Conservation (phyloP, 75 land plant species). For the Ceratopteris richardii region DNA sequence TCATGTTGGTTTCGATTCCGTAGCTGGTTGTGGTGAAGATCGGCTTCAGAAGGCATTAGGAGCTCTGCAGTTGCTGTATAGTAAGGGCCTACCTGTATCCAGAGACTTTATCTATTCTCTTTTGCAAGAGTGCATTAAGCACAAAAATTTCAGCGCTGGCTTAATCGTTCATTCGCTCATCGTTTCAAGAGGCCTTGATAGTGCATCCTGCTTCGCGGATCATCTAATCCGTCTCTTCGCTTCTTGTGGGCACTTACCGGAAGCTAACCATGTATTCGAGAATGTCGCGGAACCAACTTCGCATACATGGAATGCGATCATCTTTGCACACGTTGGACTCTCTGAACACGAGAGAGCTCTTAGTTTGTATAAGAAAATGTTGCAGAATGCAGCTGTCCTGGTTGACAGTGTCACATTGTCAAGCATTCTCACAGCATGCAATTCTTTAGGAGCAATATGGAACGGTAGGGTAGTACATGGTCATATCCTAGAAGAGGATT, state of each 20-base stretch:
- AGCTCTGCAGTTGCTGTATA: too few species aligned
- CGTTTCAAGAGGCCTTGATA: not conserved
- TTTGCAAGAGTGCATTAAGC: slow-evolving; percentile 3
- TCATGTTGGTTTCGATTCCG: too few species aligned
- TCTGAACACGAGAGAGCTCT: not conserved
- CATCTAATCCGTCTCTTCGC: slow-evolving; percentile 9
- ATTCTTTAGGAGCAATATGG: not conserved
- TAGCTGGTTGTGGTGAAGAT: too few species aligned
- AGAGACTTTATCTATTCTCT: not conserved
- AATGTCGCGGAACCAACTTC: not conserved
- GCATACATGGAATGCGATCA: slow-evolving; percentile 2
- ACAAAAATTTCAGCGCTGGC: not conserved
- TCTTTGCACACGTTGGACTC: not conserved
- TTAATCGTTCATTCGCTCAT: not conserved
- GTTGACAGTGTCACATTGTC: not conserved
- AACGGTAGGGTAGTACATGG: not conserved
- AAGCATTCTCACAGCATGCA: slow-evolving; percentile 1
- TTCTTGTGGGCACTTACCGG: slow-evolving; percentile 4
- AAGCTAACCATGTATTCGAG: slow-evolving; percentile 2
- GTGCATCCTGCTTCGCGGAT: not conserved
- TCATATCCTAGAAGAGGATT: not conserved
- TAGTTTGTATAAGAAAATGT: not conserved
- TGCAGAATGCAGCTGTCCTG: not conserved
- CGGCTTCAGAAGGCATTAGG: too few species aligned
- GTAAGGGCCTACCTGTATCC: not conserved